A percentile compares a stretch with the other conserved stretches of the same genome.
Conservation (phyloP, 2,329 filamentous ascomycete species). For the Aulographum hederae region DNA sequence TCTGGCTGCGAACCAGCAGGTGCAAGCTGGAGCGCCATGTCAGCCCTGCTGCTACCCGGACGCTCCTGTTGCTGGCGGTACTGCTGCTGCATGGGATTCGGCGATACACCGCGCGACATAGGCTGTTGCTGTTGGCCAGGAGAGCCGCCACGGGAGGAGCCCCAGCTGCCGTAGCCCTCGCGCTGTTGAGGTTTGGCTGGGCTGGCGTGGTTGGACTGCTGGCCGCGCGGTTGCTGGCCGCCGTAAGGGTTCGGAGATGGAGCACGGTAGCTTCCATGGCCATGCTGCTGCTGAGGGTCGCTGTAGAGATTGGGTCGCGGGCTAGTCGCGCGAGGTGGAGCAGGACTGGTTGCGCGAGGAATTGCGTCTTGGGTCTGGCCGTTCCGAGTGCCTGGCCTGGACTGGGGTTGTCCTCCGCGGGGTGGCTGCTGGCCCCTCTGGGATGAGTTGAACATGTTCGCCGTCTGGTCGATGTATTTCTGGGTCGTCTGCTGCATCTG, state of each 20-base stretch:
- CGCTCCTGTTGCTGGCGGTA: no score
- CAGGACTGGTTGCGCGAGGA: conserved; percentile 37
- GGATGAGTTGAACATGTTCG: conserved; percentile 48
- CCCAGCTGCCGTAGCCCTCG: conserved; percentile 13
- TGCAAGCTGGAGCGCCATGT: conserved; percentile 27
- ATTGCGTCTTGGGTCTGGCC: no score
- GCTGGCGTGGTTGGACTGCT: conserved; percentile 14
- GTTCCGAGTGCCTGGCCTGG: conserved; percentile 41
- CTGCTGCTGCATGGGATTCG: conserved; percentile 31
- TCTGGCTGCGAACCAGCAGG: conserved; percentile 17
- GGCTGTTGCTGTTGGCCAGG: conserved; percentile 15
- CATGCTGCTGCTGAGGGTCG: conserved; percentile 22
- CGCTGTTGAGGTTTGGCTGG: conserved; percentile 22
- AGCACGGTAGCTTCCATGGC: conserved; percentile 26
- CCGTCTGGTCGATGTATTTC: conserved; percentile 68
- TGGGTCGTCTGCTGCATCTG: conserved; percentile 93
- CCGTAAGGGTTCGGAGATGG: conserved; percentile 48
- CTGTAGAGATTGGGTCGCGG: conserved; percentile 40
- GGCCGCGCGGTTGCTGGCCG: conserved; percentile 13
- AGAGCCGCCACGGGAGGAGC: conserved; percentile 17
- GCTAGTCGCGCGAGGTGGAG: conserved; percentile 36
- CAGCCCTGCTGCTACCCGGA: conserved; percentile 25
- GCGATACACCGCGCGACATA: conserved; percentile 27
- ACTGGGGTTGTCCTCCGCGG: conserved; percentile 9
- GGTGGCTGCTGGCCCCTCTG: no score